Evolutionary conservation across 352 stramenopile genomes (phyloP).

Genomic region (Globisporangium nodosum): DNA sequence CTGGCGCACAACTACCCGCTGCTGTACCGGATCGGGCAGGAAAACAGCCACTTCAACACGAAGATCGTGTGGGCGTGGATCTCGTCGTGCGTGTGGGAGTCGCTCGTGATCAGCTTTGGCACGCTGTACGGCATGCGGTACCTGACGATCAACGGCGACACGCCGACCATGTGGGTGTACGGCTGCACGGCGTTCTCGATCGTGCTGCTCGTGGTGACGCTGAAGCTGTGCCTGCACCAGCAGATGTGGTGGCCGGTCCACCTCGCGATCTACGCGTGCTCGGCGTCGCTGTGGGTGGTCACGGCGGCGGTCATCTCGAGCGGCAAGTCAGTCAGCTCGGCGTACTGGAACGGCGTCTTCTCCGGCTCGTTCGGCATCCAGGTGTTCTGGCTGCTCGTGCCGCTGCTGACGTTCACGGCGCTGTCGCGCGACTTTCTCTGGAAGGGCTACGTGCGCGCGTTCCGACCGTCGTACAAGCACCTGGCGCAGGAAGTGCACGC

Average conservation of each 20-base stretch:
- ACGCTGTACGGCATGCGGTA: conserved; percentile 80
- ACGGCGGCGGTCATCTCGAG: conserved; percentile 69
- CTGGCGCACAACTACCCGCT: conserved; percentile 65
- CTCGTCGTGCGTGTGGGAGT: conserved; percentile 78
- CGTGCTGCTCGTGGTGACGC: conserved; percentile 92
- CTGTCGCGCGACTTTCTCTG: conserved; percentile 75
- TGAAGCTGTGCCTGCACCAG: conserved; percentile 90
- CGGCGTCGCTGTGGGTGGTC: conserved; percentile 66
- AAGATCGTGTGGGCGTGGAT: conserved; percentile 83
- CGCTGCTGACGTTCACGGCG: conserved; percentile 61
- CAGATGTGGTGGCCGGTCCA: conserved; percentile 83
- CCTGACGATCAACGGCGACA: conserved; percentile 76
- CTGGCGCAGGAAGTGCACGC: conserved; percentile 81
- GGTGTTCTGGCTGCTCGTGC: conserved; percentile 74
- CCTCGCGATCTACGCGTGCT: conserved; percentile 60
- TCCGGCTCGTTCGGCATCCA: conserved; percentile 55
- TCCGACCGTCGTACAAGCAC: conserved; percentile 80
- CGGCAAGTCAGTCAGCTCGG: conserved; percentile 63
- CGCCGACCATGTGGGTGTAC: conserved; percentile 91
- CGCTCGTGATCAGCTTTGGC: conserved; percentile 78
- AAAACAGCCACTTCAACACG: conserved; percentile 84
- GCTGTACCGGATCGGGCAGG: conserved; percentile 79
- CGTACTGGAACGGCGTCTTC: conserved; percentile 85
- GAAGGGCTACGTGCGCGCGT: conserved; percentile 82
- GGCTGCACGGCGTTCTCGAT: conserved; percentile 92